Evolutionary conservation across 306 rosid genomes (phyloP).

Genomic region (Geum urbanum): DNA sequence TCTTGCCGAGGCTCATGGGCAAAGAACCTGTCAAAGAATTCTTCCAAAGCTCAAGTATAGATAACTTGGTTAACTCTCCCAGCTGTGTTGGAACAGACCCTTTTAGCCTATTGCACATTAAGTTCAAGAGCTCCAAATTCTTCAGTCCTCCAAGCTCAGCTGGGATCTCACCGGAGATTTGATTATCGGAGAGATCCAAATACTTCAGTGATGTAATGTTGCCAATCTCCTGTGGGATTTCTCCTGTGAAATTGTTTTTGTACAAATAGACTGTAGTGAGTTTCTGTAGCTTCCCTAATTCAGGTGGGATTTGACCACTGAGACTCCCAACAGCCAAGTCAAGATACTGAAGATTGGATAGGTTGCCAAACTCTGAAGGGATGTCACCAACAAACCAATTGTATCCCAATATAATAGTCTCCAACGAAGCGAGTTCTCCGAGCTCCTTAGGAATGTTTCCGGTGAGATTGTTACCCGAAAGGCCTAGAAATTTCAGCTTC

Average conservation of each 20-base stretch:
- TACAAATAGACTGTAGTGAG: slow-evolving; percentile 69
- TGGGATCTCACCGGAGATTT: slow-evolving; percentile 82
- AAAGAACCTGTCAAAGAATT: slow-evolving; percentile 67
- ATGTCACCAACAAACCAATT: slow-evolving; percentile 68
- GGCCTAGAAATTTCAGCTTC: slow-evolving; percentile 73
- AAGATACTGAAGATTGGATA: slow-evolving; percentile 70
- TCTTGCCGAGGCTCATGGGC: slow-evolving; percentile 61
- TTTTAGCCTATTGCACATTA: slow-evolving; percentile 68
- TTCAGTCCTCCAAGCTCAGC: slow-evolving; percentile 50
- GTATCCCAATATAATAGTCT: slow-evolving; percentile 77
- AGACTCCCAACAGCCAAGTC: slow-evolving; percentile 79
- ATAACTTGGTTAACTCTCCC: slow-evolving; percentile 56
- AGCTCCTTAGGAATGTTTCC: slow-evolving; percentile 61
- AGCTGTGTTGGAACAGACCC: slow-evolving; percentile 66
- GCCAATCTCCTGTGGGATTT: slow-evolving; percentile 64
- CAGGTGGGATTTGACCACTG: slow-evolving; percentile 71
- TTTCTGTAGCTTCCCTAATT: slow-evolving; percentile 57
- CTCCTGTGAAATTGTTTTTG: slow-evolving; percentile 65
- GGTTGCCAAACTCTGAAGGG: slow-evolving; percentile 75
- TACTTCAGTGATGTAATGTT: slow-evolving; percentile 55
- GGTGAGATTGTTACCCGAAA: slow-evolving; percentile 73
- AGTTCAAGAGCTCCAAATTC: slow-evolving; percentile 67
- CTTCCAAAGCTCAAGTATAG: slow-evolving; percentile 70
- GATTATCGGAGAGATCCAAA: slow-evolving; percentile 81
- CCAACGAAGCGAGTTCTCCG: slow-evolving; percentile 60